Base-by-base conservation (phyloP, 106 monocot genomes). In the Apostasia shenzhenica region DNA sequence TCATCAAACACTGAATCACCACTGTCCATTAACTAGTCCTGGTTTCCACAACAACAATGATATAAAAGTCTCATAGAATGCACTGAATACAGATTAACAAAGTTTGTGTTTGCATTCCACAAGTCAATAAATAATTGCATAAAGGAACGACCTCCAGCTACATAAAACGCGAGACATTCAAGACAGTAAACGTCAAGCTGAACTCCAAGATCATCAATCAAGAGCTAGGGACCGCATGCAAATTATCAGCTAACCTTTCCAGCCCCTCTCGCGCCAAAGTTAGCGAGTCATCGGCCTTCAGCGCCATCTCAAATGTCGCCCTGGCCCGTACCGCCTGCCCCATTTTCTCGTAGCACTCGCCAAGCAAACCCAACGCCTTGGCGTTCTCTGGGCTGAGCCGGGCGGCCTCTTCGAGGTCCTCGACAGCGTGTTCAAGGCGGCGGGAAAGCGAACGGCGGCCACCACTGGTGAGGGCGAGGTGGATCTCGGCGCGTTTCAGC, bases 321-420 rank as follows among this genome's bases (percentile, higher is more conserved):
- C 56, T 76, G 2, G 92, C 97, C 55, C 83, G 87, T 44, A 63
- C 77, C 57, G 10, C 6, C 75, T 72, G 49, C 10, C 74, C 87
- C 77, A 78, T 97, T 75, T 69, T 43, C 83, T 92, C 89, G 50
- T 79, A 90, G 61, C 92, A 92, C 79, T 83, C 92, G 4, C 92
- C 97, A 1, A 92, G 85, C 9, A 89, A 57, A 2, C 51, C 70
- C 46, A 79, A 70, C 1, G 82, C 92, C 77, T 68, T 82, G 39
- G 66, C 89, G 57, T 86, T 90, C 49, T 73, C 82, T 2, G 86
- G 86, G 42, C 75, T 77, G 39, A 83, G 63, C 68, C 68, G 61
- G 48, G 77, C 71, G n/a, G 87, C 97, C 73, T 92, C 89, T 43
- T 46, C 52, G 43, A 92, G 75, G 58, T 97, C 97, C 9, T 55